Conservation (phyloP, 2,329 filamentous ascomycete genomes). For the Pseudocercospora eumusae region DNA sequence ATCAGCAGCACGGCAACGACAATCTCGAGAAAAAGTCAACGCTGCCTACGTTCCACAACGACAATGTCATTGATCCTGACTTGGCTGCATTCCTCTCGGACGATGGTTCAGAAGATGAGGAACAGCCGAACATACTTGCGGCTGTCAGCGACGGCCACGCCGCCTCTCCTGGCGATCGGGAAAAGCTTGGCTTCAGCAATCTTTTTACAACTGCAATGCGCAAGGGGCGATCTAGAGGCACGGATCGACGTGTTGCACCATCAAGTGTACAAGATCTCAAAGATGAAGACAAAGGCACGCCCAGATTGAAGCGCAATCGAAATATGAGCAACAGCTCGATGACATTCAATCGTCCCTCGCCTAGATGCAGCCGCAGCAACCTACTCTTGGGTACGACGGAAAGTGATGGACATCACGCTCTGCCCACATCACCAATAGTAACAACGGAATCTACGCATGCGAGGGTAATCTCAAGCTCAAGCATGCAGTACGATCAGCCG, state of each 20-base stretch:
- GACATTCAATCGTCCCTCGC: conserved; percentile 69
- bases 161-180: conserved; percentile 63
- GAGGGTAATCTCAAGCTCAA: conserved; percentile 69
- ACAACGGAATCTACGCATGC: conserved; percentile 27
- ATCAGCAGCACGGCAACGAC: conserved; percentile 60
- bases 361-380: conserved; percentile 62
- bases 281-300: conserved; percentile 54
- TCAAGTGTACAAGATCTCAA: conserved; percentile 65
- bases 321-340: conserved; percentile 84
- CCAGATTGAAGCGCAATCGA: conserved; percentile 62
- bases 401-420: conserved; percentile 18
- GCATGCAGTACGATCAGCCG: conserved; percentile 58
- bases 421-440: conserved; percentile 24
- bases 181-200: conserved; percentile 71
- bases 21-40: conserved; percentile 68
- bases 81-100: conserved; percentile 95
- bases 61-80: conserved; percentile 98
- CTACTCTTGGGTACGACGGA: conserved; percentile 51
- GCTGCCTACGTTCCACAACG: conserved; percentile 91
- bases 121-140: conserved; percentile 79
- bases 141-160: conserved; percentile 62
- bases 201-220: conserved; percentile 68
- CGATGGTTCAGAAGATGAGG: conserved; percentile 74
- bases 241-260: conserved; percentile 49
- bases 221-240: conserved; percentile 73